Evolutionary conservation across 352 stramenopile species (phyloP), one percentile per base, ranked within the genome.

Genomic region (Phytophthora foliorum): DNA sequence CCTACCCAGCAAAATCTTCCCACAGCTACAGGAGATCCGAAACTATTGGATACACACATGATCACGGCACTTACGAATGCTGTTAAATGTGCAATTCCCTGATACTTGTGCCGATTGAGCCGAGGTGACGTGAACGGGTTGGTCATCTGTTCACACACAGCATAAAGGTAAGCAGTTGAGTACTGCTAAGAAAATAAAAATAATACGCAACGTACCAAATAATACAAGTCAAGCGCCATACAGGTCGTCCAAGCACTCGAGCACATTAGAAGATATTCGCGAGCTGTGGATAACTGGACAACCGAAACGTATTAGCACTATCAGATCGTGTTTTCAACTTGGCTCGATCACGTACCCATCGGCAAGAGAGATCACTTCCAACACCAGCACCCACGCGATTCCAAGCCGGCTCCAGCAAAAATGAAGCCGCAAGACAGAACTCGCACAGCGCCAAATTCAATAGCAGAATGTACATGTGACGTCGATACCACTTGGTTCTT

Each of bases 91-190:
- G 74, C 65, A 24, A 89, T 79, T 22, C 82, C 54, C 17, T 87
- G 81, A 65, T 93, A 93, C 48, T 88, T 89, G 53, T 78, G 67
- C 1, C 86, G 81, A 55, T 93, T 93, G 25, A 87, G 55, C 6
- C 84, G 72, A 8, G 86, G 86, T 3, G 86, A 92, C n/a, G 86
- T 93, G 72, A 92, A 93, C 21, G 86, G 86, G 57, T 93, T 84
- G 17, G 84, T 93, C 79, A 93, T 89, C 82, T 90, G 8, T 7
- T 38, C 21, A 65, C 29, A 64, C 19, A 49, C 42, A 63, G 22
- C 50, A 49, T 19, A 53, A 14, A 57, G 27, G 14, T 49, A 27
- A 63, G n/a, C 32, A 51, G 27, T 51, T 3, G n/a, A 50, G 29
- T 6, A 22, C n/a, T 24, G 17, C 17, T 45, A 14, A 21, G 25